Conservation (phyloP, 1,139 yeast genomes). For the Lodderomyces parapsilosis region DNA sequence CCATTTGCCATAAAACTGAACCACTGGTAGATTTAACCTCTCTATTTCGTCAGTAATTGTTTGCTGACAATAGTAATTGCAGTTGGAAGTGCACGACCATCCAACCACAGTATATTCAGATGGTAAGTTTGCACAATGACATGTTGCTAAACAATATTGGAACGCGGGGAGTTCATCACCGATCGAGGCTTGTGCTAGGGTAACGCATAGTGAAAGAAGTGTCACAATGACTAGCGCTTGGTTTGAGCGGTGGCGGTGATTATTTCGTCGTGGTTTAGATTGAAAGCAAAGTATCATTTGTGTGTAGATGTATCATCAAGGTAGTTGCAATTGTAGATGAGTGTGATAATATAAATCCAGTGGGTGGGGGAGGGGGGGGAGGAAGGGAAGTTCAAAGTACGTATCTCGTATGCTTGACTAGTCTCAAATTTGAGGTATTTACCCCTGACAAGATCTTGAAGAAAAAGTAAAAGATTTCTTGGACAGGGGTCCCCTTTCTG, state of each 20-base stretch:
- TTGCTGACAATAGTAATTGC: constrained; percentile 45
- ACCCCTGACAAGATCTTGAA: no score
- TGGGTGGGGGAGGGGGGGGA: no score
- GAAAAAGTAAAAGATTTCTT: no score
- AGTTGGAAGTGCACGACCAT: constrained; percentile 43
- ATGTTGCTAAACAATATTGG: constrained; percentile 21
- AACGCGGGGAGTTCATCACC: constrained; percentile 34
- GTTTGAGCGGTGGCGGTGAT: neutral
- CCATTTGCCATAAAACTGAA: constrained; percentile 49
- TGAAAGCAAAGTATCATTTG: neutral
- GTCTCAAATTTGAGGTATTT: no score
- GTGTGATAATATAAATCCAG: no score
- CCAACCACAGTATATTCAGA: constrained; percentile 8
- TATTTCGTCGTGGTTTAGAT: neutral
- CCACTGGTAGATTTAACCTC: constrained; percentile 23
- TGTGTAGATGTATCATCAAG: no score
- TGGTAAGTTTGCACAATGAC: constrained; percentile 12
- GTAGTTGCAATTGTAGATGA: no score
- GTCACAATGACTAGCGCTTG: neutral
- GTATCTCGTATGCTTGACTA: no score
- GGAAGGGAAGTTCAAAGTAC: no score
- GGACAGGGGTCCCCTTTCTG: no score
- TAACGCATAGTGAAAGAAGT: neutral
- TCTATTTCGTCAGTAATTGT: constrained; percentile 28
- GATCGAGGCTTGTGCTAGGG: constrained; percentile 16